Evolutionary conservation across 2,329 filamentous ascomycete species (phyloP).

Genomic region (Nakataea oryzae): DNA sequence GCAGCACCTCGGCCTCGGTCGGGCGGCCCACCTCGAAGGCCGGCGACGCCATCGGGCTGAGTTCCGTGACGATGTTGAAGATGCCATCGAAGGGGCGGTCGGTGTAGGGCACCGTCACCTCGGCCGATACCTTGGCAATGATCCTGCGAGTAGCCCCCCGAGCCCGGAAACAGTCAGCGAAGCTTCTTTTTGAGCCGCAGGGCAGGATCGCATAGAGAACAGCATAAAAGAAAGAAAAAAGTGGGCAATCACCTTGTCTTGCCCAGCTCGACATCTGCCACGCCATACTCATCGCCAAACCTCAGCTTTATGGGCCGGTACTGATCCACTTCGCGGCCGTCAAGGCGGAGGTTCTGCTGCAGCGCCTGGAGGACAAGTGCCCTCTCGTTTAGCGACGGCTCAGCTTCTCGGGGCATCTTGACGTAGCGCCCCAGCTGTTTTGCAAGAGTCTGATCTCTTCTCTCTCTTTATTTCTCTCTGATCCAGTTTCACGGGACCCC

Average conservation of each 20-base stretch:
- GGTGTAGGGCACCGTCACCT: slow-evolving; percentile 73
- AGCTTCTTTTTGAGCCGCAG: neutral
- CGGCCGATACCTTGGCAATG: slow-evolving; percentile 74
- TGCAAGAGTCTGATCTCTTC: neutral
- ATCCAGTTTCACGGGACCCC: neutral
- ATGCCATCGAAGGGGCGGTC: slow-evolving; percentile 93
- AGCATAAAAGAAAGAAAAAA: neutral
- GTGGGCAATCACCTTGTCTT: slow-evolving; percentile 79
- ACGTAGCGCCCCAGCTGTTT: neutral
- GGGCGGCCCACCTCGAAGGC: slow-evolving; percentile 79
- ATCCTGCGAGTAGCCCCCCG: slow-evolving; percentile 42
- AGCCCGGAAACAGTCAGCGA: neutral
- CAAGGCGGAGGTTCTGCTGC: slow-evolving; percentile 68
- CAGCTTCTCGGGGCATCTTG: slow-evolving; percentile 80
- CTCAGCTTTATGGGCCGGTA: slow-evolving; percentile 67
- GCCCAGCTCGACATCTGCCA: slow-evolving; percentile 76
- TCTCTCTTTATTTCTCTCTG: neutral
- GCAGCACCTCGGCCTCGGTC: slow-evolving; percentile 73
- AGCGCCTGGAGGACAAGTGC: slow-evolving; percentile 79
- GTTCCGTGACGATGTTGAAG: slow-evolving; percentile 84
- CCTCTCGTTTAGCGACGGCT: slow-evolving; percentile 81
- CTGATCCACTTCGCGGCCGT: slow-evolving; percentile 72
- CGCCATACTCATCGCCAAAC: slow-evolving; percentile 86
- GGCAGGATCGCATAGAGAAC: too few species aligned
- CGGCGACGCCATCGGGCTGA: slow-evolving; percentile 85